Evolutionary conservation across 305 asterid genomes (phyloP).

Genomic region (Lippia alba): DNA sequence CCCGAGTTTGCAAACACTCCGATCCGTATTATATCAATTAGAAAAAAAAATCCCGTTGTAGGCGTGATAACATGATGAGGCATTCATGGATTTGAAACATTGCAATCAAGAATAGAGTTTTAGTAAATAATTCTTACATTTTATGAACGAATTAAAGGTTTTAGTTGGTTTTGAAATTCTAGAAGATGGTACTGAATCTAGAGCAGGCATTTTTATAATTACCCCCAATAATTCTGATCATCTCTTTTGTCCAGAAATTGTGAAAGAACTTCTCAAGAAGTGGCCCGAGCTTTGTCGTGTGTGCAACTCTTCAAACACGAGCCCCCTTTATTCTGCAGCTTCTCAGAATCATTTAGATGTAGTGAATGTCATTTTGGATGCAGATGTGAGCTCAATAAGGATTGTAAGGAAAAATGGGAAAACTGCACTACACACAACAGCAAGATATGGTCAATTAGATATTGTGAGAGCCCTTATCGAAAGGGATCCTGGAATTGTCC

Average conservation of each 20-base stretch:
- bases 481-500: constrained; percentile 75
- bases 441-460: constrained; percentile 72
- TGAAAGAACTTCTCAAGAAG: constrained; percentile 58
- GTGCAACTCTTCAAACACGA: constrained; percentile 88
- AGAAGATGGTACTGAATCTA: not conserved
- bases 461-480: constrained; percentile 78
- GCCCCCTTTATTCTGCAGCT: constrained; percentile 96
- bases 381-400: constrained; percentile 62
- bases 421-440: constrained; percentile 90
- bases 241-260: constrained; percentile 56
- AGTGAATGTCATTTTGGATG: constrained; percentile 86
- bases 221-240: not conserved
- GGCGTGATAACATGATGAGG: constrained; percentile 2
- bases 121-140: not conserved
- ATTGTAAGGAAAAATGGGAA: constrained; percentile 96
- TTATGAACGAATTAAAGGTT: constrained; percentile 6
- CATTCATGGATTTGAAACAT: not conserved
- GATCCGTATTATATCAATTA: too few species aligned
- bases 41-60: not conserved
- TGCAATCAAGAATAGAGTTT: constrained; percentile 12
- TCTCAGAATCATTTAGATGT: constrained; percentile 75
- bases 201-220: not conserved
- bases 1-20: too few species aligned
- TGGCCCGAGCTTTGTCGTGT: constrained; percentile 98
- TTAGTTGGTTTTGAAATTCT: constrained; percentile 5